Evolutionary conservation across 2,329 filamentous ascomycete species (phyloP).

Genomic region (Didymella lethalis): DNA sequence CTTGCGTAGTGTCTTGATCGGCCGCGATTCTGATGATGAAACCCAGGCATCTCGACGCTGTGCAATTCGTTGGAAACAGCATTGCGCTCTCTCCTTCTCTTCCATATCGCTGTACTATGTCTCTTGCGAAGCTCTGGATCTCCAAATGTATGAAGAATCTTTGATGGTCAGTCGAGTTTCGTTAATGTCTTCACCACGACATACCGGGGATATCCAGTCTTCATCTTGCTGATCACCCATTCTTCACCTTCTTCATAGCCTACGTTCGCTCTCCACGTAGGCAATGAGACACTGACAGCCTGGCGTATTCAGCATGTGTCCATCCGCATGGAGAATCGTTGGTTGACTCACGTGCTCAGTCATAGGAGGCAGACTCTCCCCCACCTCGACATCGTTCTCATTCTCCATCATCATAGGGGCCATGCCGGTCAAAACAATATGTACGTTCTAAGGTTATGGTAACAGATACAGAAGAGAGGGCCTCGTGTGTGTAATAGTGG

Average conservation of each 20-base stretch:
- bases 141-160: constrained; percentile 92
- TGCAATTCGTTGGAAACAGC: constrained; percentile 77
- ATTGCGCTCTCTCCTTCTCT: constrained; percentile 72
- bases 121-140: constrained; percentile 75
- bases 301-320: constrained; percentile 51
- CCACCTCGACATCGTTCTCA: constrained; percentile 49
- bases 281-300: constrained; percentile 95
- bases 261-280: constrained; percentile 89
- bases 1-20: constrained; percentile 57
- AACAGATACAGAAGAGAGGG: constrained; percentile 11
- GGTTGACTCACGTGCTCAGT: constrained; percentile 51
- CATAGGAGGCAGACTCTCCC: constrained; percentile 50
- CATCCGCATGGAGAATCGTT: background rate
- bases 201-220: constrained; percentile 87
- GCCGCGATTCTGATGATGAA: constrained; percentile 73
- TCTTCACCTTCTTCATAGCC: constrained; percentile 92
- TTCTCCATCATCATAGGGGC: constrained; percentile 33
- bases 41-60: constrained; percentile 74
- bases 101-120: constrained; percentile 72
- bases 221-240: constrained; percentile 86
- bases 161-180: constrained; percentile 20
- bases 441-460: constrained; percentile 6
- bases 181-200: constrained; percentile 22
- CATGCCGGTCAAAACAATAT: constrained; percentile 26
- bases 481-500: constrained; percentile 12